Percentiles rank a stretch among this genome's conserved stretches.
Conservation (phyloP, 352 stramenopile species). For the Aphanomyces euteiches region DNA sequence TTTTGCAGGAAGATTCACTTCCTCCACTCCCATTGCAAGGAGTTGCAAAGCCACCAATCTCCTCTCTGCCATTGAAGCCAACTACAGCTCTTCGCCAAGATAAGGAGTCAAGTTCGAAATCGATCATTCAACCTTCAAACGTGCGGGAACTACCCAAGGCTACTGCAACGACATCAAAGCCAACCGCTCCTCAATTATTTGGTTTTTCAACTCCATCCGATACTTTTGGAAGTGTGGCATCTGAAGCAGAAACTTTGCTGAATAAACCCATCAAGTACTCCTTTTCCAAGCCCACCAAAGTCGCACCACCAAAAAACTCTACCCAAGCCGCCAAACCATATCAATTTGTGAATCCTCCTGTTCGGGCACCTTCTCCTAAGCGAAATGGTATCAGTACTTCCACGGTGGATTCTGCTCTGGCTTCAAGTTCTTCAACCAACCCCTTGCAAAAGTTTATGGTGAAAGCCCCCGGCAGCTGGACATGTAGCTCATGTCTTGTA, state of each 20-base stretch:
- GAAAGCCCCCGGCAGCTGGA: conserved; percentile 12
- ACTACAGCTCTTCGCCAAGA: no score
- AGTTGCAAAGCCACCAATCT: not conserved
- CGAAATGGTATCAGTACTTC: not conserved
- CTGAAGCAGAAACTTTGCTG: conserved; percentile 8
- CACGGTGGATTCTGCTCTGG: not conserved
- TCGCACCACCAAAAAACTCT: conserved; percentile 11
- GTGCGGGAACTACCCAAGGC: not conserved
- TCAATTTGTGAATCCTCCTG: conserved; percentile 11
- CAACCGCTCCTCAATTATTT: conserved; percentile 1
- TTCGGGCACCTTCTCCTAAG: conserved; percentile 20
- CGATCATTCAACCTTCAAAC: not conserved
- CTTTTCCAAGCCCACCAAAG: conserved; percentile 28
- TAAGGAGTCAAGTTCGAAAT: not conserved
- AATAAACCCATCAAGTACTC: conserved; percentile 19
- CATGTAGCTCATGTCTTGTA: conserved; percentile 1
- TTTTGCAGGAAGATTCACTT: conserved; percentile 36
- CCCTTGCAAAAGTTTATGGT: conserved; percentile 17
- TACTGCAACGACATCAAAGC: not conserved
- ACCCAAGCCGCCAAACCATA: conserved; percentile 9
- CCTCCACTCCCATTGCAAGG: no score
- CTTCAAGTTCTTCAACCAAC: not conserved
- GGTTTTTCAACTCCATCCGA: conserved; percentile 1
- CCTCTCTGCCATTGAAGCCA: not conserved
- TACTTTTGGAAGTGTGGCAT: conserved; percentile 1